phyloP scores from a whole-genome alignment of 2,329 filamentous ascomycete species.

The Gnomoniopsis sp. region DNA sequence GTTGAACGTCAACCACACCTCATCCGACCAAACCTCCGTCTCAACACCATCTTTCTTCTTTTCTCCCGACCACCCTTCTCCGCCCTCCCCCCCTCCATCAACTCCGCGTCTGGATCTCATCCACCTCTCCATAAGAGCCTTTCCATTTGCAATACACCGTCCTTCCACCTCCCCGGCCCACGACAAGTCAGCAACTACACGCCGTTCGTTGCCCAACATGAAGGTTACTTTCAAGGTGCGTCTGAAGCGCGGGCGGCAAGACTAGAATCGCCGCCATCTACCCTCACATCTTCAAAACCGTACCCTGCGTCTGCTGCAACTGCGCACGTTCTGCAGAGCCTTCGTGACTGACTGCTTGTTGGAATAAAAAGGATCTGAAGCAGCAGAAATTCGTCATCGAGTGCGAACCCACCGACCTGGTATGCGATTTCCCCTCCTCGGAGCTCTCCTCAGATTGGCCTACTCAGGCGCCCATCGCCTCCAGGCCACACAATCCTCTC shows the following conservation, averaged over 20 bases:
- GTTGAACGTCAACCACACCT: slow-evolving; percentile 2
- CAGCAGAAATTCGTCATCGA: slow-evolving; percentile 98
- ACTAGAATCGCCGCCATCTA: not conserved
- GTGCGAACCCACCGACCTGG: slow-evolving; percentile 86
- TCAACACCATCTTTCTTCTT: slow-evolving; percentile 6
- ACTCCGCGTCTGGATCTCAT: not conserved
- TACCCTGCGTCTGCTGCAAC: not conserved
- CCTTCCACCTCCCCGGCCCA: not conserved
- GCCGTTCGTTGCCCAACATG: slow-evolving; percentile 49
- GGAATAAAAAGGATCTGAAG: slow-evolving; percentile 77
- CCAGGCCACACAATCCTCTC: not conserved
- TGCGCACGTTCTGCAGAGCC: not conserved
- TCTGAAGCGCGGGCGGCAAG: slow-evolving; percentile 14
- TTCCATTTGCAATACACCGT: slow-evolving; percentile 1
- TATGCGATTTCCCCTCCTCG: slow-evolving; percentile 50
- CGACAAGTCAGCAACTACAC: slow-evolving; percentile 29
- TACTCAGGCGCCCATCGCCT: not conserved
- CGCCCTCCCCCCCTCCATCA: slow-evolving; percentile 11
- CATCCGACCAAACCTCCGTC: not conserved
- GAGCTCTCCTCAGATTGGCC: slow-evolving; percentile 10
- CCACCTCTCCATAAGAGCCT: not conserved
- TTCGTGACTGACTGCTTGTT: slow-evolving; percentile 19
- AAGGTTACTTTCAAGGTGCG: slow-evolving; percentile 66
- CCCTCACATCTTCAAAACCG: not conserved
- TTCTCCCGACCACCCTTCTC: not conserved